A percentile compares a stretch with the other conserved stretches of the same genome.
Conservation (phyloP, 768 basidiomycete species). For the Lenzites betulinus region DNA sequence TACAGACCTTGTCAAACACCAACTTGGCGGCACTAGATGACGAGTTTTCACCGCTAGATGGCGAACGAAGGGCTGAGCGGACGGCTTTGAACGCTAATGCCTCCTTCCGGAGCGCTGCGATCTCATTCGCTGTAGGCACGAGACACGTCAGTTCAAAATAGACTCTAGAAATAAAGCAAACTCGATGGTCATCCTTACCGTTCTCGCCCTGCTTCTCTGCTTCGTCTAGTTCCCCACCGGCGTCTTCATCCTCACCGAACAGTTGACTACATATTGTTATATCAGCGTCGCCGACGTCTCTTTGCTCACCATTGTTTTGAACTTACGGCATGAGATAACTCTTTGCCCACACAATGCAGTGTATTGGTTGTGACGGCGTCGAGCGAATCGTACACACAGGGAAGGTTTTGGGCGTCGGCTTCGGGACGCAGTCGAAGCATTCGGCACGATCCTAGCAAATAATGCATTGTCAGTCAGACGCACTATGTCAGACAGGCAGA, state of each 20-base stretch:
- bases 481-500: neutral
- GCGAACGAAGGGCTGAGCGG: slow-evolving; percentile 61
- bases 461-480: neutral
- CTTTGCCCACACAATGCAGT: slow-evolving; percentile 99
- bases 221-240: slow-evolving; percentile 80
- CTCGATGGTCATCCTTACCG: slow-evolving; percentile 48
- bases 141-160: neutral
- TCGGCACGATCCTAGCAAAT: slow-evolving; percentile 74
- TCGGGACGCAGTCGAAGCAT: slow-evolving; percentile 96
- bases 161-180: neutral
- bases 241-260: slow-evolving; percentile 91
- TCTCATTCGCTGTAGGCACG: slow-evolving; percentile 73
- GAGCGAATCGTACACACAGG: slow-evolving; percentile 98
- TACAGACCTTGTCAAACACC: slow-evolving; percentile 81
- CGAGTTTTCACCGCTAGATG: slow-evolving; percentile 31
- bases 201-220: slow-evolving; percentile 95
- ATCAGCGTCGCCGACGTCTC: neutral
- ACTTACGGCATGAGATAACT: slow-evolving; percentile 90
- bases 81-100: slow-evolving; percentile 86
- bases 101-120: slow-evolving; percentile 86
- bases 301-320: neutral
- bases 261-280: slow-evolving; percentile 62
- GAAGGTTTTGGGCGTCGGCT: slow-evolving; percentile 91
- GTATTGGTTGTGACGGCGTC: slow-evolving; percentile 95
- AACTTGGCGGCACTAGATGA: slow-evolving; percentile 54